Conservation (phyloP, 768 basidiomycete species). For the Kwoniella pini region DNA sequence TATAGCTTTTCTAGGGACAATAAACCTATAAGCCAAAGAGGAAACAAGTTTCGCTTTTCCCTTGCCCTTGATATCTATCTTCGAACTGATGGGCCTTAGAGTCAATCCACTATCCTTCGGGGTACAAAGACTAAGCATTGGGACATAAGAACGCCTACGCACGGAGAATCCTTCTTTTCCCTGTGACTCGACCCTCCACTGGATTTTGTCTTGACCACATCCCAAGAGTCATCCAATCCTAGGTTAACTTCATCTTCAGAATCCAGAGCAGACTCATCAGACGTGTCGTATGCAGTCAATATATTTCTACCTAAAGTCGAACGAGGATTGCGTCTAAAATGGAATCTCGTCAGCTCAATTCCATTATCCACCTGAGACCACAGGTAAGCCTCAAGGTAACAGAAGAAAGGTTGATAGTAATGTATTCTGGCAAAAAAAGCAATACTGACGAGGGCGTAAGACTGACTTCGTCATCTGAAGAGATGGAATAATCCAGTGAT, state of each 20-base stretch:
- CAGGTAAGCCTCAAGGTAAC: too few species aligned
- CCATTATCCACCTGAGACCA: too few species aligned
- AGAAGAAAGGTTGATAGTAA: neutral
- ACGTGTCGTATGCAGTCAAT: slow-evolving; percentile 15
- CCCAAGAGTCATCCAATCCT: slow-evolving; percentile 20
- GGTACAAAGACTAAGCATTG: neutral
- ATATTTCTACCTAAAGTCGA: slow-evolving; percentile 17
- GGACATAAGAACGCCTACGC: neutral
- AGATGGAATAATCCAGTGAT: slow-evolving; percentile 16
- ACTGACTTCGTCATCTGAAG: slow-evolving; percentile 5
- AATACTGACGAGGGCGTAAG: slow-evolving; percentile 17
- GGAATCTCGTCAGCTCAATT: too few species aligned
- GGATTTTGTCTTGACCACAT: slow-evolving; percentile 1
- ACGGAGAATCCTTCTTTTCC: neutral
- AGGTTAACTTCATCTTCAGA: slow-evolving; percentile 41
- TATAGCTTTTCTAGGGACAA: neutral
- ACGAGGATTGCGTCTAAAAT: slow-evolving; percentile 13
- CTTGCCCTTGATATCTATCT: slow-evolving; percentile 1
- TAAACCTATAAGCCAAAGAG: neutral
- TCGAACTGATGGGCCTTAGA: neutral
- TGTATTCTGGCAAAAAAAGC: neutral
- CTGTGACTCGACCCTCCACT: slow-evolving; percentile 1
- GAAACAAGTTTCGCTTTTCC: slow-evolving; percentile 6
- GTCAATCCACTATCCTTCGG: neutral
- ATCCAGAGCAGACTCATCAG: slow-evolving; percentile 24